Percentiles rank a stretch among this genome's conserved stretches.
phyloP scores from a whole-genome alignment of 2,329 filamentous ascomycete species.

The Phyllosticta citriasiana region DNA sequence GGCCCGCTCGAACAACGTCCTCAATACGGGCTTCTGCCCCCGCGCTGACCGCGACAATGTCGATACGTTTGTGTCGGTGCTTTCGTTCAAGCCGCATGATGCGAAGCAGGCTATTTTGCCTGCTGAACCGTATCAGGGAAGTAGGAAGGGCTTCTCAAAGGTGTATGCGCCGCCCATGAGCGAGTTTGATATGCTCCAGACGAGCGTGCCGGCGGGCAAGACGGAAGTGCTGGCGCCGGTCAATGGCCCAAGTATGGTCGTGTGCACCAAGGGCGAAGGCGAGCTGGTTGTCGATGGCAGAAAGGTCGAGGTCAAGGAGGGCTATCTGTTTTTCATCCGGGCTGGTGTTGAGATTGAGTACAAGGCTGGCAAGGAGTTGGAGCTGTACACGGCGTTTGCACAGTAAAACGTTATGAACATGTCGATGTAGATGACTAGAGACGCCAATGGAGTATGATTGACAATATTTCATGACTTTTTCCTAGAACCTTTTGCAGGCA shows the following conservation, averaged over 20 bases:
- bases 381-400: constrained; percentile 40
- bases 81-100: constrained; percentile 56
- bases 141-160: constrained; percentile 56
- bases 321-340: constrained; percentile 58
- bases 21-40: constrained; percentile 67
- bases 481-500: neutral
- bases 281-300: constrained; percentile 48
- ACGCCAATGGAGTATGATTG: neutral
- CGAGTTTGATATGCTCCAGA: constrained; percentile 61
- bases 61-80: constrained; percentile 51
- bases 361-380: constrained; percentile 33
- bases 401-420: constrained; percentile 20
- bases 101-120: constrained; percentile 67
- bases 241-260: constrained; percentile 81
- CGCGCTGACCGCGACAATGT: constrained; percentile 52
- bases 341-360: constrained; percentile 43
- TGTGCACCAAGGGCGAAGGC: constrained; percentile 76
- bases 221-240: constrained; percentile 48
- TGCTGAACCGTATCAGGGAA: constrained; percentile 64
- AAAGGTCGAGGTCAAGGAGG: constrained; percentile 47
- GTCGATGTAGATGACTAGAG: too few relatives aligned
- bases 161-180: constrained; percentile 57
- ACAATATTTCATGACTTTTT: neutral
- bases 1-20: constrained; percentile 64
- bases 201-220: constrained; percentile 46